Evolutionary conservation across 208 protist genomes (phyloP).

Genomic region (Trichomonas tenax): DNA sequence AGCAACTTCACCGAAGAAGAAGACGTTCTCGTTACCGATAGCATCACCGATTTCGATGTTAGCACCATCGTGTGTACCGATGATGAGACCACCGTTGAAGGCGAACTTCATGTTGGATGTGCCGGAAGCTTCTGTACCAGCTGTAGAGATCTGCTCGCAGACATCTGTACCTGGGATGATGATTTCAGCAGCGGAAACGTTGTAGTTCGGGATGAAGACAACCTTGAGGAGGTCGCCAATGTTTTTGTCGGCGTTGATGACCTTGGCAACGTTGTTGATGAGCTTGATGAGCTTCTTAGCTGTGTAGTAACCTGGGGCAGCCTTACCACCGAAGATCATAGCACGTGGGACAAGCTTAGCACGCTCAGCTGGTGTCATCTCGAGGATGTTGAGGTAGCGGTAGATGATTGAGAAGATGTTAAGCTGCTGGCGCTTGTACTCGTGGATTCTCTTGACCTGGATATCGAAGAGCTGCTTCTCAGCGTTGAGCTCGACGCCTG

Average conservation of each 20-base stretch:
- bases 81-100: constrained; percentile 59
- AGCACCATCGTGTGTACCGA: constrained; percentile 64
- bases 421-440: constrained; percentile 55
- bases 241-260: constrained; percentile 55
- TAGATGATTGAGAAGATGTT: constrained; percentile 56
- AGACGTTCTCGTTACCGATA: constrained; percentile 59
- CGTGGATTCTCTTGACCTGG: constrained; percentile 52
- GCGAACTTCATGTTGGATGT: constrained; percentile 71
- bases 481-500: not conserved
- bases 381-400: constrained; percentile 49
- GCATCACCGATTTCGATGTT: constrained; percentile 63
- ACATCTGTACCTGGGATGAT: constrained; percentile 64
- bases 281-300: constrained; percentile 67
- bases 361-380: constrained; percentile 14
- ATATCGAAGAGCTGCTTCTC: constrained; percentile 47
- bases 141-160: constrained; percentile 66
- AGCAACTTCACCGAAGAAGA: constrained; percentile 52
- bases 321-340: constrained; percentile 60
- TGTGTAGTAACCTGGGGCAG: constrained; percentile 57
- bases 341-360: not conserved
- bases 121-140: constrained; percentile 61
- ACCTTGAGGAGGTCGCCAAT: constrained; percentile 53
- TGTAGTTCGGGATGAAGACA: constrained; percentile 66
- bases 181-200: constrained; percentile 57
- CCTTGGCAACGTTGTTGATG: constrained; percentile 56